These are phyloP conservation scores for Artemisia annua DNA, from an alignment of 129 eudicot genomes.

Conservation along the genomic window DNA sequence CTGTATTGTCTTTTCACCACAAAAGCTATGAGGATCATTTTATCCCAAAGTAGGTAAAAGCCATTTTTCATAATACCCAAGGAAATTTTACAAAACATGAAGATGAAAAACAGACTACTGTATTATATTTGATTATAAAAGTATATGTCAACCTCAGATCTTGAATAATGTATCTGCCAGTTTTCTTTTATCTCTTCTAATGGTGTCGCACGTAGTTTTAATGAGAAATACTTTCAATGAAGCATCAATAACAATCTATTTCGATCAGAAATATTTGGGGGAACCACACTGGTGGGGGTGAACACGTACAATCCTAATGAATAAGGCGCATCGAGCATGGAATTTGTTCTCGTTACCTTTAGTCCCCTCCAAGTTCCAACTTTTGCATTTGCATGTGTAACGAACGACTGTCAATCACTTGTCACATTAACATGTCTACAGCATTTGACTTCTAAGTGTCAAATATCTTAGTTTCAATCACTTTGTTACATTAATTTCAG, in stretches of 20 bases:
- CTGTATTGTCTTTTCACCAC: too few relatives aligned
- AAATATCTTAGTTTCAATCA: not conserved
- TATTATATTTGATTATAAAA: too few relatives aligned
- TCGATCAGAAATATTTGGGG: not conserved
- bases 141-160: too few relatives aligned
- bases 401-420: not conserved
- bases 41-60: too few relatives aligned
- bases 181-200: too few relatives aligned
- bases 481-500: not conserved
- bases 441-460: constrained; percentile 3
- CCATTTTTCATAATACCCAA: too few relatives aligned
- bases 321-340: not conserved
- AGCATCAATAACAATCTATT: not conserved
- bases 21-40: too few relatives aligned
- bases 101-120: too few relatives aligned
- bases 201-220: not conserved
- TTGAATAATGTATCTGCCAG: too few relatives aligned
- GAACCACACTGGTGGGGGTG: not conserved
- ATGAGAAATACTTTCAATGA: not conserved
- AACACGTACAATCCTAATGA: not conserved
- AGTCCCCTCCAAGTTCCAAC: not conserved
- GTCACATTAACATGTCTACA: not conserved
- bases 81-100: too few relatives aligned
- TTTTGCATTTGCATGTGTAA: not conserved
- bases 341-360: too few relatives aligned